Evolutionary conservation across 2,329 filamentous ascomycete genomes (phyloP), one percentile per base, ranked within the genome.

Genomic region (Neocucurbitaria cava): DNA sequence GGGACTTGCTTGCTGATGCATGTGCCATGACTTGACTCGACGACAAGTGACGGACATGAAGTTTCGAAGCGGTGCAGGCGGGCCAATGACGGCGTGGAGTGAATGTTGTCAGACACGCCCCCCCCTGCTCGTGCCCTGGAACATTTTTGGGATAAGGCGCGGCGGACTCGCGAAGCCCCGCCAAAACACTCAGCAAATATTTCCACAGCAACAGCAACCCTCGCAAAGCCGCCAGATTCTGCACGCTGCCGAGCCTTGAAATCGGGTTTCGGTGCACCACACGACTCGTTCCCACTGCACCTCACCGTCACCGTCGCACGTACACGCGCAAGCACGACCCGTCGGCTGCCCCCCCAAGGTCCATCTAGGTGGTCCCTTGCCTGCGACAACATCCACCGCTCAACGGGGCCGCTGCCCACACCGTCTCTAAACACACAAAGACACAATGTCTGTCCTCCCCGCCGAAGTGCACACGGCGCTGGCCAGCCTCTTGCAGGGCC

Each of bases 401-500:
- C 51, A 40, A 39, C 57, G 58, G 66, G 62, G 59, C 58, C 56
- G 59, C 62, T 59, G 54, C 62, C 65, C 58, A 52, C 41, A 46
- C 54, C 44, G 49, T 56, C 46, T 51, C 59, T 6, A 56, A 9
- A 31, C 21, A 46, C 47, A 58, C 49, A 44, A 65, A 18, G 17
- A 28, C 58, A 79, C 67, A 60, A 95, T 96, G 92, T 96, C 94
- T 76, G 80, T 96, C 66, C 87, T 98, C 40, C 88, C 92, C 62
- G 82, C 89, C 64, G 91, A 97, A 73, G 85, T 95, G 71, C 90
- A 95, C 76, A 84, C 87, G 67, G 91, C 94, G 80, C 88, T 99
- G 71, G 83, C 85, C 62, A 89, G 93, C 84, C 87, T 99, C 65
- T 84, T 99, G 74, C 87, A 90, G 79, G 93, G 89, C 66, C 86